These are phyloP conservation scores for Yamadazyma paraphyllophila DNA, from an alignment of 805 yeast species.

Conservation along the genomic window DNA sequence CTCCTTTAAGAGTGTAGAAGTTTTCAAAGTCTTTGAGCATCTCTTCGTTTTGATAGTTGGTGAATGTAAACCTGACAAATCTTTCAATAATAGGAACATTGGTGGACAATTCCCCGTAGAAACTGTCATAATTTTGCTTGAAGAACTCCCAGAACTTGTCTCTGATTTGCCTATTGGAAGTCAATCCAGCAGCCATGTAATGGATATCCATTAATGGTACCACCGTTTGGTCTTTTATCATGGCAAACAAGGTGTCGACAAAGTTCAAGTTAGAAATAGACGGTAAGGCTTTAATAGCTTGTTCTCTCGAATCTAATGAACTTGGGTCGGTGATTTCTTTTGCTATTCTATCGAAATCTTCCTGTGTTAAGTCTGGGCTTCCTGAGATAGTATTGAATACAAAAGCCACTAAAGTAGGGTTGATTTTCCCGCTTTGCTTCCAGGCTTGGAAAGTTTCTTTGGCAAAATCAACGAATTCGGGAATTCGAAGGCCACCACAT, in stretches of 20 bases:
- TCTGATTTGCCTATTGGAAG: slow-evolving; percentile 45
- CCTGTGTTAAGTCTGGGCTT: slow-evolving; percentile 28
- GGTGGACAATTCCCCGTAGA: slow-evolving; percentile 44
- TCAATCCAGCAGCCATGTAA: slow-evolving; percentile 46
- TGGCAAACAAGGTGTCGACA: slow-evolving; percentile 36
- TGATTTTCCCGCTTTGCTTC: slow-evolving; percentile 25
- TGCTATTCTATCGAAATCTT: slow-evolving; percentile 38
- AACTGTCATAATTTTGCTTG: slow-evolving; percentile 44
- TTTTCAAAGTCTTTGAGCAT: slow-evolving; percentile 29
- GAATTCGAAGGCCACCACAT: slow-evolving; percentile 40
- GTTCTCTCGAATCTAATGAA: slow-evolving; percentile 57
- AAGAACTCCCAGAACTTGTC: slow-evolving; percentile 49
- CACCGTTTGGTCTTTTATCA: slow-evolving; percentile 40
- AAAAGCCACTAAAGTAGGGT: slow-evolving; percentile 45
- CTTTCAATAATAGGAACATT: slow-evolving; percentile 54
- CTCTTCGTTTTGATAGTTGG: slow-evolving; percentile 37
- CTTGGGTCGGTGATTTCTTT: slow-evolving; percentile 50
- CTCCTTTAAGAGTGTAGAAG: slow-evolving; percentile 31
- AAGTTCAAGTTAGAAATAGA: slow-evolving; percentile 34
- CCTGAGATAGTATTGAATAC: slow-evolving; percentile 44
- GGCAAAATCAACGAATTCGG: slow-evolving; percentile 37
- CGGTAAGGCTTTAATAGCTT: slow-evolving; percentile 57
- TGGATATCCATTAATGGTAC: slow-evolving; percentile 61
- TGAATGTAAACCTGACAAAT: slow-evolving; percentile 38
- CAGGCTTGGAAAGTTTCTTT: slow-evolving; percentile 26